phyloP scores from a whole-genome alignment of 257 asterid genomes.

The Parsonsia alboflavescens region DNA sequence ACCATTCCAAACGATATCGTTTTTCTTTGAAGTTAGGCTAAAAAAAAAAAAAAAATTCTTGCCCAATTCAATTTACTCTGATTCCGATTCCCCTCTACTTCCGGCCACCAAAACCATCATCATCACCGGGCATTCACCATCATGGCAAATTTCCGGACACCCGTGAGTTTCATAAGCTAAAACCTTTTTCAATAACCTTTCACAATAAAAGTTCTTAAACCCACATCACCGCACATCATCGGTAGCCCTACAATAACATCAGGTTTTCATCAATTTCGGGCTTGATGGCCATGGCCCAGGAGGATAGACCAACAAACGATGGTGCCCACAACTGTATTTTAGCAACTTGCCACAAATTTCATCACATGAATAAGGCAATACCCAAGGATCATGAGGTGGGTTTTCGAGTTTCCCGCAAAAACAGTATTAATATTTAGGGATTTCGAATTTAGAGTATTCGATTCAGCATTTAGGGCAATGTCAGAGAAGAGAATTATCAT shows the following conservation, averaged over 20 bases:
- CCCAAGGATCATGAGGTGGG: constrained; percentile 89
- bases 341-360: constrained; percentile 71
- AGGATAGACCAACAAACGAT: constrained; percentile 70
- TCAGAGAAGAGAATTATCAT: constrained; percentile 51
- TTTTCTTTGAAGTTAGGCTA: no score
- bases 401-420: constrained; percentile 76
- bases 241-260: constrained; percentile 65
- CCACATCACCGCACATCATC: constrained; percentile 88
- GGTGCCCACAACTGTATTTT: constrained; percentile 73
- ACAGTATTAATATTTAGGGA: constrained; percentile 66
- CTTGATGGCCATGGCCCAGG: constrained; percentile 96
- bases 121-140: constrained; percentile 66
- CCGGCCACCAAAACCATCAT: no score
- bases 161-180: constrained; percentile 62
- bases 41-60: no score
- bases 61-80: no score
- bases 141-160: constrained; percentile 73
- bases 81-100: no score
- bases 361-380: constrained; percentile 90
- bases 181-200: constrained; percentile 42
- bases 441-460: constrained; percentile 58
- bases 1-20: no score
- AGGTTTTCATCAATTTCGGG: constrained; percentile 63
- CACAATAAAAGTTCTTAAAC: constrained; percentile 72
- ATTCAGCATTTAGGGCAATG: constrained; percentile 95